A percentile compares a stretch with the other conserved stretches of the same genome.
Evolutionary conservation across 2,329 filamentous ascomycete species (phyloP).

Genomic region (Fusarium sp.): DNA sequence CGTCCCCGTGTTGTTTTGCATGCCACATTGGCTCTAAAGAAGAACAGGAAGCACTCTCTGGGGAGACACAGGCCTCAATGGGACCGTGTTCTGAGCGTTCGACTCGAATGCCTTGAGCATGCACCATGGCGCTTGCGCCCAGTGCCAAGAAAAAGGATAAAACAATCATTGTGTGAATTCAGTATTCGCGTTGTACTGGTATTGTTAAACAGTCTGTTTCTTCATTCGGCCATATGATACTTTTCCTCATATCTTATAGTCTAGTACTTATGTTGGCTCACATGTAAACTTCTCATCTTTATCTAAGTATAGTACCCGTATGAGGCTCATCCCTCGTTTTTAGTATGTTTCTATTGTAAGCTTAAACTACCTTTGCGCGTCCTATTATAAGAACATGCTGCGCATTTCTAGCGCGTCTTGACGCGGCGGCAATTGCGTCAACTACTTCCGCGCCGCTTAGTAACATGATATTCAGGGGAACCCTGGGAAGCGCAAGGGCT

Average conservation of each 20-base stretch:
- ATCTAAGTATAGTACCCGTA: not conserved
- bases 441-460: not conserved
- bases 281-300: not conserved
- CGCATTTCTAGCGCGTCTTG: not conserved
- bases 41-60: not conserved
- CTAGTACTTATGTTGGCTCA: accelerated
- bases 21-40: not conserved
- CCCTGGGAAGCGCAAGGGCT: no score
- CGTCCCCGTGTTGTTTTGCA: accelerated
- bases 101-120: not conserved
- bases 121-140: accelerated
- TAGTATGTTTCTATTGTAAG: not conserved
- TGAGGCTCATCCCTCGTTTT: not conserved
- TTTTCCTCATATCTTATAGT: not conserved
- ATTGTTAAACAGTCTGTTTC: no score
- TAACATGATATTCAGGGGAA: not conserved
- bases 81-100: not conserved
- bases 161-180: not conserved
- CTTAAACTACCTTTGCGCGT: not conserved
- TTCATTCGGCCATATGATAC: not conserved
- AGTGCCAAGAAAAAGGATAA: not conserved
- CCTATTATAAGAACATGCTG: not conserved
- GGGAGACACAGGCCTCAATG: not conserved
- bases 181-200: accelerated
- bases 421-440: not conserved